These are phyloP conservation scores for Esteya vermicola DNA, from an alignment of 2,329 filamentous ascomycete genomes.

Conservation along the genomic window DNA sequence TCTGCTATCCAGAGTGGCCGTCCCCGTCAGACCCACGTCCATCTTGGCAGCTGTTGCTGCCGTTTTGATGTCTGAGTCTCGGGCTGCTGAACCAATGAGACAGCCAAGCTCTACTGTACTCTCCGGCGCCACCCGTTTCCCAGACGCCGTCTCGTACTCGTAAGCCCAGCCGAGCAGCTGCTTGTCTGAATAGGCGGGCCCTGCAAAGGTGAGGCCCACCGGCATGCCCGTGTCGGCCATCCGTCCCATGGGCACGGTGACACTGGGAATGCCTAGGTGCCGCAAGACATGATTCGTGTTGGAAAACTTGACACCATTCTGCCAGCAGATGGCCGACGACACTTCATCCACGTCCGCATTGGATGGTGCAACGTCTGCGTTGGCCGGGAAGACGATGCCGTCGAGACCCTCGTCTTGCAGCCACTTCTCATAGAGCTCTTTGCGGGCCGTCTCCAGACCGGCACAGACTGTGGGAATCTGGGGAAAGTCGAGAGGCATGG, in stretches of 20 bases:
- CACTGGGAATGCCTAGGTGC: conserved; percentile 38
- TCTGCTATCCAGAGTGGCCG: too few species aligned
- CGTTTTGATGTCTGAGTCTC: too few species aligned
- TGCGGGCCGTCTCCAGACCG: too few species aligned
- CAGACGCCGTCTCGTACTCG: conserved; percentile 1
- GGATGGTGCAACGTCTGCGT: not conserved
- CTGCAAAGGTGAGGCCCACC: not conserved
- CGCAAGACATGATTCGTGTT: conserved; percentile 38
- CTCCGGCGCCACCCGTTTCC: too few species aligned
- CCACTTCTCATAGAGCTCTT: too few species aligned
- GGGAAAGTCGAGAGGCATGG: too few species aligned
- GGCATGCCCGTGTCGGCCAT: conserved; percentile 14
- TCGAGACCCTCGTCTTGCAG: not conserved
- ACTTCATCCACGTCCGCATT: not conserved
- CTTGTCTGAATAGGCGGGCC: not conserved
- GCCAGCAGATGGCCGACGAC: conserved; percentile 16
- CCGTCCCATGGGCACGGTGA: conserved; percentile 38
- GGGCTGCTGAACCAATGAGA: too few species aligned
- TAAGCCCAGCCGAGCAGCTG: not conserved
- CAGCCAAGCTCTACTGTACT: too few species aligned
- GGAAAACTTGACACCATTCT: conserved; percentile 37
- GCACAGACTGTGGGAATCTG: too few species aligned
- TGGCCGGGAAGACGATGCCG: not conserved
- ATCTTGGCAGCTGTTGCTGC: too few species aligned
- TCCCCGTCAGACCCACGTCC: too few species aligned